Conservation (phyloP, 73 alveolate genomes). For the Paramecium biaurelia region DNA sequence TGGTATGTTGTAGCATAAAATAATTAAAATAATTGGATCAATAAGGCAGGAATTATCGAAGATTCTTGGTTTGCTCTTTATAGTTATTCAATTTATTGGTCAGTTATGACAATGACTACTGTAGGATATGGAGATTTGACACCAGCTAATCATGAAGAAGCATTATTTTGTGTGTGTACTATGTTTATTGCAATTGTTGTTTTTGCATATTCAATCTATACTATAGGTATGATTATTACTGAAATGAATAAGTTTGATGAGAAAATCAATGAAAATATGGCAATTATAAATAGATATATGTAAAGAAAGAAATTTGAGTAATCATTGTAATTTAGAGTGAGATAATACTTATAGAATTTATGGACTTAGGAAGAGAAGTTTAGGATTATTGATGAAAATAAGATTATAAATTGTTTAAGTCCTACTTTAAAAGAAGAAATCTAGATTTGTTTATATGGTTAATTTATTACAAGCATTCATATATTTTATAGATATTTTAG, state of each 20-base stretch:
- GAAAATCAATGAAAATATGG: conserved; percentile 61
- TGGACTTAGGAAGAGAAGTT: conserved; percentile 13
- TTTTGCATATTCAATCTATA: conserved; percentile 52
- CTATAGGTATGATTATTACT: conserved; percentile 32
- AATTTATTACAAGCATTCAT: conserved; percentile 6
- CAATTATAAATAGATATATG: conserved; percentile 44
- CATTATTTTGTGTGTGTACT: conserved; percentile 45
- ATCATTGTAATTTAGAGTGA: conserved; percentile 9
- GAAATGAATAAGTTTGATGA: conserved; percentile 38
- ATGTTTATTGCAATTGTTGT: conserved; percentile 59
- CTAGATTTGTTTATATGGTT: background rate
- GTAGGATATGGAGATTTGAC: conserved; percentile 65
- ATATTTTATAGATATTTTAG: background rate
- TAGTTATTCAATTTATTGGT: conserved; percentile 56
- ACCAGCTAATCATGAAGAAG: conserved; percentile 45
- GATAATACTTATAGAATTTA: background rate
- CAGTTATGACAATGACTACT: conserved; percentile 61
- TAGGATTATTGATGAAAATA: background rate
- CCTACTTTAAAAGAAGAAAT: background rate
- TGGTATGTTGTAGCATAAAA: conserved; percentile 21
- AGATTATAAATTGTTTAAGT: background rate
- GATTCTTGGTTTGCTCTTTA: conserved; percentile 35
- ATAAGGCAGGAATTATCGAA: background rate
- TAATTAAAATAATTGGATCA: conserved; percentile 6
- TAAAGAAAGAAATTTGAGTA: conserved; percentile 19